Conservation (phyloP, 2,329 filamentous ascomycete genomes). For the Cladophialophora chaetospira region DNA sequence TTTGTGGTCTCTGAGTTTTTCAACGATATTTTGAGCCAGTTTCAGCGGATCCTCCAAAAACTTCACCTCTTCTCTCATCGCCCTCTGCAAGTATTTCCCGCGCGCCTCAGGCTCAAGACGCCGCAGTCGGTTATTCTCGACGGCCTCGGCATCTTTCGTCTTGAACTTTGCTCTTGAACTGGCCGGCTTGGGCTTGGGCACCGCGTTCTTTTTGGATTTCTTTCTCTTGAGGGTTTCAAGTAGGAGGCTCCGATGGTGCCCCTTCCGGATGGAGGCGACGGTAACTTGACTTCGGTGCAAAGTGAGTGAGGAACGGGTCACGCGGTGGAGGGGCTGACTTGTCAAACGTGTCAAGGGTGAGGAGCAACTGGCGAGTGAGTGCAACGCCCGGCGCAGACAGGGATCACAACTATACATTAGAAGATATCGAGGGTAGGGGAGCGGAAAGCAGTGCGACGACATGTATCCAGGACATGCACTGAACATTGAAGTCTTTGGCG, state of each 20-base stretch:
- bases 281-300: conserved; percentile 28
- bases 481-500: too few relatives aligned
- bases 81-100: conserved; percentile 15
- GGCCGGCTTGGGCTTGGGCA: conserved; percentile 9
- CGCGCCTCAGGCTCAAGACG: conserved; percentile 12
- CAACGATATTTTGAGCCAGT: conserved; percentile 68
- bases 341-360: background rate
- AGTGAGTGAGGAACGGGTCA: background rate
- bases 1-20: conserved; percentile 60
- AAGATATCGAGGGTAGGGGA: conserved; percentile 8
- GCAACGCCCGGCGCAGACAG: conserved; percentile 29
- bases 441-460: too few relatives aligned
- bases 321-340: background rate
- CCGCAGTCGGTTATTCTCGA: conserved; percentile 24
- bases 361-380: conserved; percentile 8
- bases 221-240: conserved; percentile 14
- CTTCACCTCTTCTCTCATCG: conserved; percentile 21
- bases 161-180: conserved; percentile 11
- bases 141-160: conserved; percentile 22
- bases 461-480: too few relatives aligned
- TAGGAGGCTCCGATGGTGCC: conserved; percentile 30
- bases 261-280: conserved; percentile 25
- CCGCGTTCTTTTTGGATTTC: conserved; percentile 1
- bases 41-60: conserved; percentile 64
- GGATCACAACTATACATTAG: conserved; percentile 31